phyloP scores from a whole-genome alignment of 1,139 yeast genomes.

The Yamadazyma trypodendri region DNA sequence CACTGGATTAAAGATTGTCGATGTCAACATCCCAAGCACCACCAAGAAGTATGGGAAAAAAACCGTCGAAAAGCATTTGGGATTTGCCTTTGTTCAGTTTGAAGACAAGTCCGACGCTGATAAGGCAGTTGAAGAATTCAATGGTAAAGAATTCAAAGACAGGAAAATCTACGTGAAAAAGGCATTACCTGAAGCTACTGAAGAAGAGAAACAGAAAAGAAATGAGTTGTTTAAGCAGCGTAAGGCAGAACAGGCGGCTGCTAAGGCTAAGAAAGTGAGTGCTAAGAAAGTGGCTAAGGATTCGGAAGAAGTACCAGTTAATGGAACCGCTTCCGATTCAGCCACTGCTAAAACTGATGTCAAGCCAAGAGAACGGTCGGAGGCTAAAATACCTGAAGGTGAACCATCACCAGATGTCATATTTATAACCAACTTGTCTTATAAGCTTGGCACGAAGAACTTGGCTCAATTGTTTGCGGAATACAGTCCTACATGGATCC shows the following conservation, averaged over 20 bases:
- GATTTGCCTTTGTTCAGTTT: conserved; percentile 57
- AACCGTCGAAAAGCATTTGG: conserved; percentile 40
- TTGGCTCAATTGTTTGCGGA: conserved; percentile 46
- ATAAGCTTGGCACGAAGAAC: conserved; percentile 43
- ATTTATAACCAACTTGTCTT: conserved; percentile 58
- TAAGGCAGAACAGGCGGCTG: conserved; percentile 24
- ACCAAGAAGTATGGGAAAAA: conserved; percentile 31
- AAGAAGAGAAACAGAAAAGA: conserved; percentile 43
- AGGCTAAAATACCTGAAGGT: conserved; percentile 44
- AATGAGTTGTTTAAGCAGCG: conserved; percentile 38
- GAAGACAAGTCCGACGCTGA: conserved; percentile 48
- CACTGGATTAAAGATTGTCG: conserved; percentile 34
- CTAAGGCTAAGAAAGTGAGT: conserved; percentile 16
- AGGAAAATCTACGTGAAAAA: conserved; percentile 49
- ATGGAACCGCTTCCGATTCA: conserved; percentile 8
- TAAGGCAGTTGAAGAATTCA: conserved; percentile 43
- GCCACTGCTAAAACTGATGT: conserved; percentile 2
- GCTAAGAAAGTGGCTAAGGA: conserved; percentile 10
- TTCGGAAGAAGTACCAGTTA: conserved; percentile 10
- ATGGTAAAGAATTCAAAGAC: conserved; percentile 46
- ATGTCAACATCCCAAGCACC: conserved; percentile 44
- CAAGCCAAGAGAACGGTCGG: conserved; percentile 6
- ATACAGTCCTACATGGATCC: conserved; percentile 53
- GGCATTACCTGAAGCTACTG: conserved; percentile 54
- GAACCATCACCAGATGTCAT: conserved; percentile 53